These are phyloP conservation scores for Solanum lignicaule DNA, from an alignment of 257 asterid genomes.

Conservation along the genomic window DNA sequence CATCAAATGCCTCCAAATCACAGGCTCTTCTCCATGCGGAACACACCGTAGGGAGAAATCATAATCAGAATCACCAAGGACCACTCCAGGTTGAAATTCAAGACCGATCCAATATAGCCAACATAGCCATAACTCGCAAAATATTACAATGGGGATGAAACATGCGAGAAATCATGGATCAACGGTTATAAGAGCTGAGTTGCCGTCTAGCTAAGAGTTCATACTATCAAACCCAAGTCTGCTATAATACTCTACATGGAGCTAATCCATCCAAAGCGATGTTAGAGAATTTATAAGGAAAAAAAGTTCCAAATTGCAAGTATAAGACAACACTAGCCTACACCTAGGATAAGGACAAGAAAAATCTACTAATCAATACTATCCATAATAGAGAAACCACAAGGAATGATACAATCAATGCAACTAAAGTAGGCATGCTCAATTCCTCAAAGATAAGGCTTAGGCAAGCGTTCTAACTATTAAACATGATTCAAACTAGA, in stretches of 20 bases:
- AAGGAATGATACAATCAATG: not conserved
- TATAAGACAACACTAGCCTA: not conserved
- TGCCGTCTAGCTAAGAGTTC: fast-evolving
- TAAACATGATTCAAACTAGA: not conserved
- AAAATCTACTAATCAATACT: too few species aligned
- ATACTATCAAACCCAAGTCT: too few species aligned
- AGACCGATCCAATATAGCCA: not conserved
- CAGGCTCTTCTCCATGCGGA: too few species aligned
- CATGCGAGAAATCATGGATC: not conserved
- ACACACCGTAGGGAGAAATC: not conserved
- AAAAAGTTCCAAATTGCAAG: too few species aligned
- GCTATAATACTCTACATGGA: too few species aligned
- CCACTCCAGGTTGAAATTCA: not conserved
- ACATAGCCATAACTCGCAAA: not conserved
- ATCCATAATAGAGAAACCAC: not conserved
- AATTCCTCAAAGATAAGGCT: not conserved
- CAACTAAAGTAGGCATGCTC: not conserved
- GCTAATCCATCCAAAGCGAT: too few species aligned
- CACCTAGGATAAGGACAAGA: not conserved
- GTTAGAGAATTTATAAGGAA: not conserved
- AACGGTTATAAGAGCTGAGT: not conserved
- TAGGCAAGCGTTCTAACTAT: not conserved
- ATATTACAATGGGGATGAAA: not conserved
- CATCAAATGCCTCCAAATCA: too few species aligned
- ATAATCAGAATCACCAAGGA: too few species aligned